Base-by-base conservation (phyloP, 192 early-diverging fungal species). In the Funneliformis mosseae region DNA sequence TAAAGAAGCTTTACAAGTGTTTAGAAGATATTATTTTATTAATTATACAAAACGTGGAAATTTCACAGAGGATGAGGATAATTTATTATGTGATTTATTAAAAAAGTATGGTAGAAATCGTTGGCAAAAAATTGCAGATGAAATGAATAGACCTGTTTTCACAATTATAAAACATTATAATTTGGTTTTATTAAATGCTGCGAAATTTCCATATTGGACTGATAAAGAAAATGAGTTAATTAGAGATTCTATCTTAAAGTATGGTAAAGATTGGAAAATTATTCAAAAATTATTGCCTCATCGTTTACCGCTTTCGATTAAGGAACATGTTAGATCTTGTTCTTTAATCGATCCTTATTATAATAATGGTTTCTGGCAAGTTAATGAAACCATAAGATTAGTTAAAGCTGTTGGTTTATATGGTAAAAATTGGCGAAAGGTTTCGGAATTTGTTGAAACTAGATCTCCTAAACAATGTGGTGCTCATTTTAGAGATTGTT, bases 261-360 rank as follows among this genome's bases (percentile, higher is more conserved):
- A 41, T 41, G 68, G 68, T 41, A 41, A 41, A 41, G 21, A 70
- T 43, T 70, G 68, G 68, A 39, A 39, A 43, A 70, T 23, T 4
- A 70, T 70, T 23, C 21, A 39, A 70, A 39, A 70, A 70, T 41
- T n/a, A 8, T 70, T 70, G 8, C 68, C 68, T 9, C 33, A 70
- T 41, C 28, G 68, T 21, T n/a, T 10, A 4, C 0, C 10, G 23
- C 8, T 1, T n/a, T n/a, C 33, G 21, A 33, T 70, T n/a, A 70
- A 8, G 42, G 12, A 33, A 16, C 21, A 39, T 21, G 28, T 70
- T 8, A 39, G 21, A 41, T 41, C 3, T 8, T n/a, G 39, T 70
- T 9, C 68, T 3, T n/a, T 9, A 8, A 18, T 33, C 18, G 39
- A 70, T 42, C 68, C 68, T 8, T 70, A 41, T 42, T 33, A 41